Conservation (phyloP, 139 green algal genomes). For the Volvox africanus region DNA sequence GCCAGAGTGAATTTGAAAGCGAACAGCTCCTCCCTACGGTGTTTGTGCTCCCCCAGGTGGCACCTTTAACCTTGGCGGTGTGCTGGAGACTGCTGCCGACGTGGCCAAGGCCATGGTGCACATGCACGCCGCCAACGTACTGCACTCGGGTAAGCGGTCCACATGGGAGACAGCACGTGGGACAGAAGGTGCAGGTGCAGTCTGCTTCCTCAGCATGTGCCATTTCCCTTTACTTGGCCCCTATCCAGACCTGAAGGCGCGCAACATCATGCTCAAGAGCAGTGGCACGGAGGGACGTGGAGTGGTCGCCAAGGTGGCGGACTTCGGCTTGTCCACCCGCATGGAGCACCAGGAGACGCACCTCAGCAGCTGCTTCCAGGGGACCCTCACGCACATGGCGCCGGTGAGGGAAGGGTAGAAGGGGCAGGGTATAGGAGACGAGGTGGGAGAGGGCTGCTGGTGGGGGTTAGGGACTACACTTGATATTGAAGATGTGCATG, state of each 20-base stretch:
- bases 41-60: not conserved
- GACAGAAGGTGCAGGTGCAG: too few relatives aligned
- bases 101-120: conserved; percentile 68
- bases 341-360: conserved; percentile 57
- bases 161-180: too few relatives aligned
- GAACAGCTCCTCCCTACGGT: too few relatives aligned
- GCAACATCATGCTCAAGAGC: conserved; percentile 55
- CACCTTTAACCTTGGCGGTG: conserved; percentile 42
- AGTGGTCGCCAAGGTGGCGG: conserved; percentile 54
- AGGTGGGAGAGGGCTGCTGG: not conserved
- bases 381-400: conserved; percentile 64
- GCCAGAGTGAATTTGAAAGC: too few relatives aligned
- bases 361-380: conserved; percentile 60
- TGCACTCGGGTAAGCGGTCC: conserved; percentile 33
- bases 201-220: not conserved
- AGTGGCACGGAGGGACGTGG: conserved; percentile 40
- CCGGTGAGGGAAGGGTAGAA: not conserved
- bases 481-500: not conserved
- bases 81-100: conserved; percentile 69
- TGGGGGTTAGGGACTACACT: not conserved
- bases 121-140: conserved; percentile 68
- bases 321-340: conserved; percentile 64
- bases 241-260: conserved; percentile 53
- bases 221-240: not conserved
- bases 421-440: not conserved